phyloP scores from a whole-genome alignment of 1,284 basidiomycete species.

The Austroboletus niveus region DNA sequence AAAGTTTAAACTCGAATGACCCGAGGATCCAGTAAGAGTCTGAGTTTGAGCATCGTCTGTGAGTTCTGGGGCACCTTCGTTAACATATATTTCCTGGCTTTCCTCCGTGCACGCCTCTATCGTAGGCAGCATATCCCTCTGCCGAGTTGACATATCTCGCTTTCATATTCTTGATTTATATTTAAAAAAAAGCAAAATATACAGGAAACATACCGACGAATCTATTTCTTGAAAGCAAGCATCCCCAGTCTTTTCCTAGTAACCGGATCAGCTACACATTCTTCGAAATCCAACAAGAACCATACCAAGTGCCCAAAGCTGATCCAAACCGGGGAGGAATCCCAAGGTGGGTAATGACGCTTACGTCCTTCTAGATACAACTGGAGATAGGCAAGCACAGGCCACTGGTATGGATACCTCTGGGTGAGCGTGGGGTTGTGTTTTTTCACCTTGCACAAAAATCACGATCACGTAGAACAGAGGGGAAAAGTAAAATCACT shows the following conservation, averaged over 20 bases:
- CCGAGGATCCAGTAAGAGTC: no score
- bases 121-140: no score
- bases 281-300: neutral
- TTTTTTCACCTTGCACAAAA: constrained; percentile 11
- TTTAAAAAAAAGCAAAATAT: no score
- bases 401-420: constrained; percentile 20
- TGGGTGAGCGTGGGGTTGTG: constrained; percentile 7
- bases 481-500: constrained; percentile 7
- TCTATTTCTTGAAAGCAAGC: neutral
- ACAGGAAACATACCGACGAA: no score
- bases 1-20: no score
- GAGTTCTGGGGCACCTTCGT: no score
- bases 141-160: no score
- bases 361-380: constrained; percentile 8
- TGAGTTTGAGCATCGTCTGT: no score
- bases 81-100: no score
- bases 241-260: constrained; percentile 9
- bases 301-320: constrained; percentile 11
- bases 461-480: neutral
- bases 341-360: neutral
- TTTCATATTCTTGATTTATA: no score
- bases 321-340: constrained; percentile 9
- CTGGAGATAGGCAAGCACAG: constrained; percentile 21
- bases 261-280: neutral
- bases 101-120: no score